A percentile compares a stretch with the other conserved stretches of the same genome.
Evolutionary conservation across 2,329 filamentous ascomycete genomes (phyloP).

Genomic region (Trichophyton simii): DNA sequence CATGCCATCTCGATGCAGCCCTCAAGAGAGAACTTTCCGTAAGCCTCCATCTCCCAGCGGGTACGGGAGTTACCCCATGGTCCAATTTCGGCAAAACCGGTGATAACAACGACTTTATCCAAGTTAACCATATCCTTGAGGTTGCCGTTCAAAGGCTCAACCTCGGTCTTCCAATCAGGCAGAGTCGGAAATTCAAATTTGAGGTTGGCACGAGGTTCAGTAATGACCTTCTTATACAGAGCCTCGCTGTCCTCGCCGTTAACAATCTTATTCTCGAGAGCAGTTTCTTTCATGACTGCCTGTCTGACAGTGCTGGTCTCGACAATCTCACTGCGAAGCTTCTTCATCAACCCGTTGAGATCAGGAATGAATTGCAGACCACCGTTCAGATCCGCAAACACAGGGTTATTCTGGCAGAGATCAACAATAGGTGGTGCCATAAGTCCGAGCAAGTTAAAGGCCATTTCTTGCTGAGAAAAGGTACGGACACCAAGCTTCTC

Average conservation of each 20-base stretch:
- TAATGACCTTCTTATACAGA: conserved; percentile 85
- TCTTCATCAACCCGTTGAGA: conserved; percentile 86
- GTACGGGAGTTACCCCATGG: conserved; percentile 98
- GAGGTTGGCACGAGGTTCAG: conserved; percentile 92
- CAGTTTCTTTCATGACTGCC: conserved; percentile 88
- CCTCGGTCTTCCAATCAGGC: conserved; percentile 81
- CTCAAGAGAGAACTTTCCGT: conserved; percentile 92
- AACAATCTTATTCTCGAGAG: conserved; percentile 93
- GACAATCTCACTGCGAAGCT: conserved; percentile 84
- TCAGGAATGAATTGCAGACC: conserved; percentile 95
- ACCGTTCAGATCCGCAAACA: conserved; percentile 94
- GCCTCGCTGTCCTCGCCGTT: conserved; percentile 87
- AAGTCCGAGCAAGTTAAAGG: conserved; percentile 90
- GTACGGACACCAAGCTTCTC: conserved; percentile 94
- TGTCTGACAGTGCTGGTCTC: conserved; percentile 88
- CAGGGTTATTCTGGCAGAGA: conserved; percentile 86
- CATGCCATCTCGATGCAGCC: conserved; percentile 99
- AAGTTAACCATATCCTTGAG: conserved; percentile 98
- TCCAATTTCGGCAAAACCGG: conserved; percentile 88
- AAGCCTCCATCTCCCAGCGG: conserved; percentile 98
- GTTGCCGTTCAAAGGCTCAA: conserved; percentile 74
- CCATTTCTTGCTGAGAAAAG: conserved; percentile 99
- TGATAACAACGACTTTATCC: conserved; percentile 94
- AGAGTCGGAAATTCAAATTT: conserved; percentile 90
- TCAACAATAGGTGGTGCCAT: conserved; percentile 93